phyloP scores from a whole-genome alignment of 176 grass and related monocot species.

The Areca catechu region DNA sequence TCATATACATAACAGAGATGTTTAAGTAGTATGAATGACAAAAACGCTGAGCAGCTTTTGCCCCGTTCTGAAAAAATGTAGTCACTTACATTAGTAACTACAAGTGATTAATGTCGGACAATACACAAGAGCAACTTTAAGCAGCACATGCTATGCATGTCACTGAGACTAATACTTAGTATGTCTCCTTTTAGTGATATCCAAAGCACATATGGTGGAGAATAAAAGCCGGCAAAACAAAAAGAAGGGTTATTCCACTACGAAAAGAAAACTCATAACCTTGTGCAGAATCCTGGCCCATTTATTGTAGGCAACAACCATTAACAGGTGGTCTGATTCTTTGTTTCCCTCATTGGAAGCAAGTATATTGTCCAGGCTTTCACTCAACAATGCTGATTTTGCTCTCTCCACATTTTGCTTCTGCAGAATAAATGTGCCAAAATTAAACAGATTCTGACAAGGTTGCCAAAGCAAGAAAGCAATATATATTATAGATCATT shows the following conservation, averaged over 20 bases:
- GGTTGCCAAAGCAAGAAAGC: too few species aligned
- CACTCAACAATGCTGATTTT: conserved; percentile 52
- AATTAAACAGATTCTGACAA: neutral
- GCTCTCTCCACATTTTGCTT: conserved; percentile 89
- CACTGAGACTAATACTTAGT: too few species aligned
- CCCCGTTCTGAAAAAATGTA: conserved; percentile 49
- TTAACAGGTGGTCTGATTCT: conserved; percentile 84
- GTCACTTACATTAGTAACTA: neutral
- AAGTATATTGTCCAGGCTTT: conserved; percentile 47
- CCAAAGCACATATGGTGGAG: neutral
- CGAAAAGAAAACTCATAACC: conserved; percentile 34
- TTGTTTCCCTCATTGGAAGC: conserved; percentile 46
- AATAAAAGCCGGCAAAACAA: conserved; percentile 8
- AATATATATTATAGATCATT: too few species aligned
- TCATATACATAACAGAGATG: conserved; percentile 80
- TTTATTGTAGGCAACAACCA: conserved; percentile 78
- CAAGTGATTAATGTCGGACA: too few species aligned
- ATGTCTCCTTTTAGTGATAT: too few species aligned
- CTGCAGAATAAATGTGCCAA: conserved; percentile 28
- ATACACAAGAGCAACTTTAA: too few species aligned
- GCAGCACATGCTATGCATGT: too few species aligned
- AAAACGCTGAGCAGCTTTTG: conserved; percentile 79
- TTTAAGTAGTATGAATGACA: conserved; percentile 87
- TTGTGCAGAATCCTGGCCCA: conserved; percentile 70
- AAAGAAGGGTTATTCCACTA: conserved; percentile 1